Base-by-base conservation (phyloP, 345 rosid genomes). In the Passiflora organensis region DNA sequence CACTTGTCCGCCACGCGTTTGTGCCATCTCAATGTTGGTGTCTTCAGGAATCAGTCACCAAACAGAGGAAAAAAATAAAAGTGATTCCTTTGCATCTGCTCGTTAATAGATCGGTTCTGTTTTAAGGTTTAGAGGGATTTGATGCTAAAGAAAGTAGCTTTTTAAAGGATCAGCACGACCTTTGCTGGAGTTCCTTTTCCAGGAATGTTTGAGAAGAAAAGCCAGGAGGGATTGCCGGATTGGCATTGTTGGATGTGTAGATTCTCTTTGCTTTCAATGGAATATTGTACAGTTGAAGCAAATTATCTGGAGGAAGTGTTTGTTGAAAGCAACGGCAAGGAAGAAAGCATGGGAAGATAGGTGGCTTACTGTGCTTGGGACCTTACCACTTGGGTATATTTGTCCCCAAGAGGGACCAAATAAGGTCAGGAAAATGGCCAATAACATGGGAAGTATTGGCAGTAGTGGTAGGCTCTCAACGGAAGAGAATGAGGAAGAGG, bases 401-500 rank as follows among this genome's bases (percentile, higher is more conserved):
- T 17, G 12, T 21, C 37, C 21, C 28, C 43, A 47, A 18, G 39
- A 23, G 10, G 28, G 15, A 10, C 16, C 8, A 3, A 13, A 13
- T 2, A 19, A 10, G 36, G 6, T 17, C 16, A 22, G 24, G 10
- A 24, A 4, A 10, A 10, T 20, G 10, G 10, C 23, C 69, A 67
- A 24, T 61, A 70, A 25, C 45, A 34, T 53, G 21, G 70, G 61
- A 10, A 55, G 72, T 43, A 60, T 12, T 21, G 58, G 59, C 22
- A 73, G 70, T 64, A 64, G 73, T 20, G 76, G 73, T 41, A 80
- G 74, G 69, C 53, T 62, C 0, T 41, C 43, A 54, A 91, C 77
- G 17, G 86, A 80, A 43, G 77, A 71, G 12, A 77, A 71, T 51
- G 88, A 76, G 0, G 81, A 77, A 0, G 84, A 73, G 15, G 90